Conservation (phyloP, 768 basidiomycete genomes). For the Suillus placidus region DNA sequence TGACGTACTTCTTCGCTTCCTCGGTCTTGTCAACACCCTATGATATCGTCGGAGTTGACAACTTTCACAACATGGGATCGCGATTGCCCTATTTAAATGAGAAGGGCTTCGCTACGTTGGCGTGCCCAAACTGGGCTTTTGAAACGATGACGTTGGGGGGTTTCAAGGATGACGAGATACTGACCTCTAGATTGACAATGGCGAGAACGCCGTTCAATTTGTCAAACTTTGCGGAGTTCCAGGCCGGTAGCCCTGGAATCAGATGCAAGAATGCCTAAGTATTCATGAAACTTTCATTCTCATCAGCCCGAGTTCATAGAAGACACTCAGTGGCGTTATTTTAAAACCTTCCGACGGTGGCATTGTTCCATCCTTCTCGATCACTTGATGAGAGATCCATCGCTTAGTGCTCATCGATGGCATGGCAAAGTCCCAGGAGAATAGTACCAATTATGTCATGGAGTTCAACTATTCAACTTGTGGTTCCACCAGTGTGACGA, state of each 20-base stretch:
- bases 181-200: conserved; percentile 26
- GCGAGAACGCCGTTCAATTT: conserved; percentile 25
- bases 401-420: conserved; percentile 18
- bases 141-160: conserved; percentile 21
- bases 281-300: conserved; percentile 11
- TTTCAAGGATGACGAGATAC: neutral
- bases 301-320: neutral
- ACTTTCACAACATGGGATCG: conserved; percentile 21
- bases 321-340: neutral
- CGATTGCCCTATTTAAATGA: conserved; percentile 26
- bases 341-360: conserved; percentile 7
- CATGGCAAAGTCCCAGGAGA: conserved; percentile 25
- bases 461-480: conserved; percentile 9
- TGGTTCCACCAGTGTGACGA: conserved; percentile 26
- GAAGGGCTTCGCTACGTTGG: conserved; percentile 27
- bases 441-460: conserved; percentile 11
- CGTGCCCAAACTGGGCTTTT: conserved; percentile 10
- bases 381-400: conserved; percentile 25
- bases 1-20: conserved; percentile 18
- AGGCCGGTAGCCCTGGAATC: conserved; percentile 16
- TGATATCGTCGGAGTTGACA: conserved; percentile 27
- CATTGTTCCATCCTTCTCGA: conserved; percentile 20
- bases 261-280: conserved; percentile 16
- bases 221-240: conserved; percentile 14
- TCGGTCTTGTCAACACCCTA: conserved; percentile 27